These are phyloP conservation scores for Friedmanniomyces endolithicus DNA, from an alignment of 495 filamentous ascomycete genomes.

Conservation along the genomic window DNA sequence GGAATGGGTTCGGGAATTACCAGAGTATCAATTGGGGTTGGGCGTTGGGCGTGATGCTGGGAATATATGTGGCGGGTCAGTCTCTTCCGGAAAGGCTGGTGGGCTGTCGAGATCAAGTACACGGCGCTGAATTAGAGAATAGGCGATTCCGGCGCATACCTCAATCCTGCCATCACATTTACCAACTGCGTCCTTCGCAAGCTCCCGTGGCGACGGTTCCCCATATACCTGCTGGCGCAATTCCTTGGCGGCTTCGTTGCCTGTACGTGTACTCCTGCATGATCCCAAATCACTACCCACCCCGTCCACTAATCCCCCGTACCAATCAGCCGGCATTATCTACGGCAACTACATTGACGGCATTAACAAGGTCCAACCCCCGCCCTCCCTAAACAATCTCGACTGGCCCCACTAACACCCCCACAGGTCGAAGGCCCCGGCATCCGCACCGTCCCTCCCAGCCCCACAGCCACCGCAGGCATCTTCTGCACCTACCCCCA, in stretches of 20 bases:
- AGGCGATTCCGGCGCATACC: constrained; percentile 43
- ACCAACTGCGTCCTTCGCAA: constrained; percentile 49
- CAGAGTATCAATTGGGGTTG: constrained; percentile 21
- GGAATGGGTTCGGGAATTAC: constrained; percentile 17
- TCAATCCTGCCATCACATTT: constrained; percentile 55
- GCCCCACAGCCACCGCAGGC: constrained; percentile 43
- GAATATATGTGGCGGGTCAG: constrained; percentile 31
- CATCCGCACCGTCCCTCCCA: constrained; percentile 42
- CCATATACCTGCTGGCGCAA: constrained; percentile 27
- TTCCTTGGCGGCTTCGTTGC: constrained; percentile 25
- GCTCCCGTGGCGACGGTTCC: constrained; percentile 43
- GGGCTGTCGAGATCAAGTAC: neutral
- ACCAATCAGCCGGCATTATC: constrained; percentile 20
- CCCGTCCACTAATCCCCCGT: too few species aligned
- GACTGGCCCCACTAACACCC: neutral
- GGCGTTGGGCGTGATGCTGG: constrained; percentile 39
- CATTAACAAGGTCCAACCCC: constrained; percentile 1
- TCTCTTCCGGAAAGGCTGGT: too few species aligned
- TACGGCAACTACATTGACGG: constrained; percentile 26
- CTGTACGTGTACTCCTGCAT: too few species aligned
- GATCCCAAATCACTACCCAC: too few species aligned
- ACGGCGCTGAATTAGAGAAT: constrained; percentile 33
- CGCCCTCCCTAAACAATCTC: neutral
- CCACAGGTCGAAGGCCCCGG: constrained; percentile 3
- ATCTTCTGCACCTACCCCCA: constrained; percentile 57